Base-by-base conservation (phyloP, 2,329 filamentous ascomycete genomes). In the Curvularia sp. region DNA sequence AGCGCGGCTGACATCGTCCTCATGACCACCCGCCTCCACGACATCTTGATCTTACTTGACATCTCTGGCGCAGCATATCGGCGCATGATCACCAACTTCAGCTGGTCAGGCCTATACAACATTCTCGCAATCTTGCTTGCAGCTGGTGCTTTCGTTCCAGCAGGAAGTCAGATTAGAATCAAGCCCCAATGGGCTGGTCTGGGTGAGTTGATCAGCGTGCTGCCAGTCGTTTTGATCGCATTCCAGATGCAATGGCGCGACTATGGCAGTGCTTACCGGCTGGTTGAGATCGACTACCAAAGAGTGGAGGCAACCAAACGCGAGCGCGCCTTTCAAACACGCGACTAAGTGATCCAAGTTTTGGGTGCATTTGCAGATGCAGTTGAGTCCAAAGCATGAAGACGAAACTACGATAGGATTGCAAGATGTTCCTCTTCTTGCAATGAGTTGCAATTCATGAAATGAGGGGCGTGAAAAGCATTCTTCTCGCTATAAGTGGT, bases 101-200 rank as follows among this genome's bases (percentile, higher is more conserved):
- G 67, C 0, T 93, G 90, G 90, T 84, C 86, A 33, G 85, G 85
- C 35, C 75, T 89, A 0, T 93, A 93, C 76, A 93, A 93, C 64
- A 50, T 86, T 1, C 82, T 89, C 54, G 89, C 89, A 0, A 79
- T 93, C 4, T 75, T 91, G 42, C 80, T 92, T 0, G 89, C 86
- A 0, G 82, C 85, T 0, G 90, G 90, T 0, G 66, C 68, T 8
- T 68, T 75, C 26, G 85, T 88, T 2, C 78, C 80, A 58, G 31
- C 49, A 10, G 55, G 62, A 3, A 12, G 49, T 1, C 49, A 58
- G 8, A 77, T 82, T 30, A 79, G 85, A 48, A 86, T 88, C 66
- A 83, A 85, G 15, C 88, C 88, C 0, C 77, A 83, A 61, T 91
- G 83, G 80, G 89, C 89, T 0, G 89, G 88, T 0, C 67, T 92